Conservation (phyloP, 1,284 basidiomycete genomes). For the Pseudozyma tsukubaensis region DNA sequence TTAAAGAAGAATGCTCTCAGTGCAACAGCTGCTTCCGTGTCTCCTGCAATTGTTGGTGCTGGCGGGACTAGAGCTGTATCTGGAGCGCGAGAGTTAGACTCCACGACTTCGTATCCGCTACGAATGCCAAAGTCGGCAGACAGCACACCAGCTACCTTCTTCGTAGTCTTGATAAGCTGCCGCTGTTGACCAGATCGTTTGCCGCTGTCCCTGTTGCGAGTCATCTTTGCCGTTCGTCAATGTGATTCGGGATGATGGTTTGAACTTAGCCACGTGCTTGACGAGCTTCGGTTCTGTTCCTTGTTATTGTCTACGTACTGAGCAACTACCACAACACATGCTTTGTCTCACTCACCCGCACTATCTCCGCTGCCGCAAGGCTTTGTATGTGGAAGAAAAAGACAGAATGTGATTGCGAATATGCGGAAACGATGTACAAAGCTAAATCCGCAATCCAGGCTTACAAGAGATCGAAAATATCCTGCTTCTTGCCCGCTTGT, state of each 20-base stretch:
- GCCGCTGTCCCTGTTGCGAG: neutral
- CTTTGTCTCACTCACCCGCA: neutral
- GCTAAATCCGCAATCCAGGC: no score
- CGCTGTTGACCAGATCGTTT: no score
- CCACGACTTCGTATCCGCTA: constrained; percentile 23
- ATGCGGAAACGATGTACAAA: neutral
- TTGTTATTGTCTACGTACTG: neutral
- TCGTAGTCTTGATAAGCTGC: constrained; percentile 20
- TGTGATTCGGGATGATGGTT: no score
- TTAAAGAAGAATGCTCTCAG: constrained; percentile 3
- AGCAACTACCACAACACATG: neutral
- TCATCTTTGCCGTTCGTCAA: neutral
- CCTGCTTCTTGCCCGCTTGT: constrained; percentile 43
- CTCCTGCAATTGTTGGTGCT: neutral
- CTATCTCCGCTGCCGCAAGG: neutral
- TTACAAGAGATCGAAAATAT: constrained; percentile 59
- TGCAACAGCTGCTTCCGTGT: constrained; percentile 1
- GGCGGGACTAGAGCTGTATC: neutral
- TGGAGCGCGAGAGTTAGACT: neutral
- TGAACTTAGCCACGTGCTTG: neutral
- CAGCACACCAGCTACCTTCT: constrained; percentile 14
- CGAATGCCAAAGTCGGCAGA: constrained; percentile 26
- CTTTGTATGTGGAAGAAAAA: neutral
- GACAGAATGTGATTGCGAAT: neutral
- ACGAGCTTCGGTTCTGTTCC: neutral